Evolutionary conservation across 169 alveolate species (phyloP).

Genomic region (Sarcocystis neurona): DNA sequence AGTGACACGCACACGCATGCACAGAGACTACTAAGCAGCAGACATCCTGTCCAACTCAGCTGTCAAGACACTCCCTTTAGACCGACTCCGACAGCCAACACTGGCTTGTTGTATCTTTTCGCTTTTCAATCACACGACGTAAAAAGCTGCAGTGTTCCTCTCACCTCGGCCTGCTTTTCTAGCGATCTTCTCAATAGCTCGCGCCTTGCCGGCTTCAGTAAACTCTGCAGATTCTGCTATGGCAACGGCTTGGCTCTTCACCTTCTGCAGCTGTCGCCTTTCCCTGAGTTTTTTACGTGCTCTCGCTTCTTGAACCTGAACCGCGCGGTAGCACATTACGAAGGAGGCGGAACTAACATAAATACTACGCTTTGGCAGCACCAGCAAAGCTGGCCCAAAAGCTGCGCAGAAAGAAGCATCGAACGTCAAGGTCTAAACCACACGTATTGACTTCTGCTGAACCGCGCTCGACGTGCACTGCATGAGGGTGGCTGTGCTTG

Average conservation of each 20-base stretch:
- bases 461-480: no score
- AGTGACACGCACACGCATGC: background rate
- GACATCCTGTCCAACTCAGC: background rate
- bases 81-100: background rate
- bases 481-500: no score
- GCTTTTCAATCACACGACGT: background rate
- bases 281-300: constrained; percentile 55
- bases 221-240: constrained; percentile 42
- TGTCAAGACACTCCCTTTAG: no score
- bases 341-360: no score
- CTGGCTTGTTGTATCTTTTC: background rate
- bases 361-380: no score
- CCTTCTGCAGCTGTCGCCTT: constrained; percentile 46
- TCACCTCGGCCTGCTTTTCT: constrained; percentile 31
- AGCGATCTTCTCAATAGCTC: constrained; percentile 44
- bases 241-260: constrained; percentile 30
- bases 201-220: constrained; percentile 50
- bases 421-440: no score
- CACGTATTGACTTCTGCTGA: no score
- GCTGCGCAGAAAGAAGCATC: no score
- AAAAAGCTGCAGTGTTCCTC: background rate
- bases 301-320: constrained; percentile 58
- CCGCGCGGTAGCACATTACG: no score
- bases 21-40: background rate
- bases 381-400: no score